Conservation (phyloP, 140 eudicot species). For the Anethum foeniculum region DNA sequence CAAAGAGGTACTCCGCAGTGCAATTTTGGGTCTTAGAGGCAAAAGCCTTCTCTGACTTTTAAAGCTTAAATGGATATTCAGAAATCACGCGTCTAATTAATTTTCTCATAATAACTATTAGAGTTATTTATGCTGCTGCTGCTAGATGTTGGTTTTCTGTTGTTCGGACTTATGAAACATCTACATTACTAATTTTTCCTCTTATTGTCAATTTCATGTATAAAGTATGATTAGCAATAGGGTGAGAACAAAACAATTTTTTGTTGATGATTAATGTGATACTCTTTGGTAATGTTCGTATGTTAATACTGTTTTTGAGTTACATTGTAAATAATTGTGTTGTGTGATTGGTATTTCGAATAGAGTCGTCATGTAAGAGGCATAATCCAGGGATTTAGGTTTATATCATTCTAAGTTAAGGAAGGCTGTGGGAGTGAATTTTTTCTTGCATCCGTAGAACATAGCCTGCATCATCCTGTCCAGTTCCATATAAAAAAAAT, state of each 20-base stretch:
- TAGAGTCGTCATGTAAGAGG: not conserved
- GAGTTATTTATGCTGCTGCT: not conserved
- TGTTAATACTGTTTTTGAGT: not conserved
- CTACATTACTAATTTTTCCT: not conserved
- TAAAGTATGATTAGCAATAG: not conserved
- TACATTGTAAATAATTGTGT: not conserved
- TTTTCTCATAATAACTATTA: not conserved
- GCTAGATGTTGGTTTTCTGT: not conserved
- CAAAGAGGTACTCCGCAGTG: constrained; percentile 55
- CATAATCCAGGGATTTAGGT: constrained; percentile 6
- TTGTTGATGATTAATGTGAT: not conserved
- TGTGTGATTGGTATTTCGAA: not conserved
- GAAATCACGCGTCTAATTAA: not conserved
- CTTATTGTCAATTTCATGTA: not conserved
- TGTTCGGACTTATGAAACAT: not conserved
- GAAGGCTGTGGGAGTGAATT: not conserved
- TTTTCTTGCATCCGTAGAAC: not conserved
- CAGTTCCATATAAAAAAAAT: not conserved
- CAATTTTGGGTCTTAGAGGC: not conserved
- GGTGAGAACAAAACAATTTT: not conserved
- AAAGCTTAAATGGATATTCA: too few species aligned
- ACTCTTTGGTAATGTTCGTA: not conserved
- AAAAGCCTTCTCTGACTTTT: not conserved
- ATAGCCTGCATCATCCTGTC: not conserved
- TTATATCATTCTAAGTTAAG: not conserved